phyloP scores from a whole-genome alignment of 2,329 filamentous ascomycete species.

The Monilinia fructigena region DNA sequence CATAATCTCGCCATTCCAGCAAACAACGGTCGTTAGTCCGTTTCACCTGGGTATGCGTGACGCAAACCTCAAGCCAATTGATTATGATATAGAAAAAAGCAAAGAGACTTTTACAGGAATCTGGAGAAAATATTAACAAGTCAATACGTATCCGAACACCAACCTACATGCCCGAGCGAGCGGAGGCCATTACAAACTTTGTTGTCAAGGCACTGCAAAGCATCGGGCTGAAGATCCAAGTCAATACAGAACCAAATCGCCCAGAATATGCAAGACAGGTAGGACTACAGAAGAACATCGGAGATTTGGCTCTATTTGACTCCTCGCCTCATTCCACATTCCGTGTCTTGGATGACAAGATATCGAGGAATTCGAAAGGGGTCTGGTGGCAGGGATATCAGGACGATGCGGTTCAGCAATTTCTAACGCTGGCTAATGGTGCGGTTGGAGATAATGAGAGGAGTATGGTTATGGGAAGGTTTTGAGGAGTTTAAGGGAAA shows the following conservation, averaged over 20 bases:
- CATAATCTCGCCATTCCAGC: neutral
- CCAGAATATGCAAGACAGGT: neutral
- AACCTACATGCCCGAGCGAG: neutral
- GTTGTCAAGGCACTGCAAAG: neutral
- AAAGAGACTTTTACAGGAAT: neutral
- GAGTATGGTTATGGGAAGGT: neutral
- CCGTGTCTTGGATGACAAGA: neutral
- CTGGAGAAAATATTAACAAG: neutral
- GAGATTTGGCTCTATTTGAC: neutral
- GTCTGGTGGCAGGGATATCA: neutral
- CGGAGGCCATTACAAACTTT: neutral
- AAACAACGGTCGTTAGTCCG: neutral
- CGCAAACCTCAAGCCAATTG: neutral
- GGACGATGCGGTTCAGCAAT: neutral
- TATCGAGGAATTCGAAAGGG: neutral
- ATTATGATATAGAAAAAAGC: no score
- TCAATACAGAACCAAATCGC: neutral
- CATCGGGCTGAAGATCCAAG: neutral
- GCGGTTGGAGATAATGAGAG: neutral
- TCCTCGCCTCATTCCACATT: neutral
- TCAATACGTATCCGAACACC: neutral
- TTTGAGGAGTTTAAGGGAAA: neutral
- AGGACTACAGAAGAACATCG: neutral
- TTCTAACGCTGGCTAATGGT: neutral
- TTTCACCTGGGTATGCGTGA: neutral